phyloP scores from a whole-genome alignment of 1,284 basidiomycete species.

The Leccinum pseudoinsigne region DNA sequence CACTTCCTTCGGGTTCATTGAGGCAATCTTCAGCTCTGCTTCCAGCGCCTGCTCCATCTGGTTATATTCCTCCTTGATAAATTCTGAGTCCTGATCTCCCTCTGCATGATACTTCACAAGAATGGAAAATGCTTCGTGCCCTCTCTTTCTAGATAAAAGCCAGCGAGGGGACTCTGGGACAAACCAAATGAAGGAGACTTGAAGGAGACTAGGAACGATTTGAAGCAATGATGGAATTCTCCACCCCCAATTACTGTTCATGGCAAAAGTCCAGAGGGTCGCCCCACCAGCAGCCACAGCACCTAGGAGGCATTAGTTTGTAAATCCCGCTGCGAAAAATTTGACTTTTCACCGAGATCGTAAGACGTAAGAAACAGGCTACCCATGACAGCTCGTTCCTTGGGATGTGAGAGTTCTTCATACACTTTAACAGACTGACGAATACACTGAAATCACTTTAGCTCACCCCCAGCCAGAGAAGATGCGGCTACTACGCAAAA shows the following conservation, averaged over 20 bases:
- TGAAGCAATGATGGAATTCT: slow-evolving; percentile 59
- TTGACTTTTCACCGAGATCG: slow-evolving; percentile 6
- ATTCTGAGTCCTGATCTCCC: slow-evolving; percentile 15
- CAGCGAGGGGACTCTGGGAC: slow-evolving; percentile 63
- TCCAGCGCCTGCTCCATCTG: slow-evolving; percentile 51
- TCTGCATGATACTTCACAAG: slow-evolving; percentile 22
- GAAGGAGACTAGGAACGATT: slow-evolving; percentile 46
- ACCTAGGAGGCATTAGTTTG: slow-evolving; percentile 9
- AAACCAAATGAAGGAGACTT: slow-evolving; percentile 47
- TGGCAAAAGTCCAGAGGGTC: slow-evolving; percentile 49
- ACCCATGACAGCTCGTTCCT: slow-evolving; percentile 19
- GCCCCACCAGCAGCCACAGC: slow-evolving; percentile 26
- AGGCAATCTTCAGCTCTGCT: slow-evolving; percentile 5
- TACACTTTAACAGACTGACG: not conserved
- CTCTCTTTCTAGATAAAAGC: slow-evolving; percentile 52
- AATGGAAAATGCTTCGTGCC: slow-evolving; percentile 36
- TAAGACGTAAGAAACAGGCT: slow-evolving; percentile 13
- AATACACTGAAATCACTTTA: not conserved
- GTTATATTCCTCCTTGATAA: slow-evolving; percentile 26
- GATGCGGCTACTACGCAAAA: slow-evolving; percentile 17
- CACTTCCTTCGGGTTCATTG: not conserved
- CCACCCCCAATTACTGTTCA: slow-evolving; percentile 53
- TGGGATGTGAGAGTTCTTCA: slow-evolving; percentile 26
- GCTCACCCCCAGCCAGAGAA: slow-evolving; percentile 21
- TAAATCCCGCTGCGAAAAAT: not conserved